A percentile compares a stretch with the other conserved stretches of the same genome.
phyloP scores from a whole-genome alignment of 2,329 filamentous ascomycete species.

The Colletotrichum theobromicola region DNA sequence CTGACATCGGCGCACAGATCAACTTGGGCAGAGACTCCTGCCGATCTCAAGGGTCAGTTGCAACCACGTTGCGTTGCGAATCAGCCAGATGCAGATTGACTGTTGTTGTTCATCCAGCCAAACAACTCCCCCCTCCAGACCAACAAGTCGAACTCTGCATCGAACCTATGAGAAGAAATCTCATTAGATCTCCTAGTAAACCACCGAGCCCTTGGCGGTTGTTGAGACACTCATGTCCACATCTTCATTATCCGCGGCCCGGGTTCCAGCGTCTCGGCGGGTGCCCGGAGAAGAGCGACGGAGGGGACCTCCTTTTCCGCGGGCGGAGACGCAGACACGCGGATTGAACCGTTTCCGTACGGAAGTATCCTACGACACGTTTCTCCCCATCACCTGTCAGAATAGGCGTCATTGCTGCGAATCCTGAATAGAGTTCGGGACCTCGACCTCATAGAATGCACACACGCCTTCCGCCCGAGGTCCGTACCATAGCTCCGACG shows the following conservation, averaged over 20 bases:
- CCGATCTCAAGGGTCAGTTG: background rate
- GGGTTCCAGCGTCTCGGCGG: background rate
- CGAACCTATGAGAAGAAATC: background rate
- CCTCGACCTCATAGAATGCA: background rate
- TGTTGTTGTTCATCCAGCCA: background rate
- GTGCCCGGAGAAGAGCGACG: background rate
- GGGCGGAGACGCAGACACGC: background rate
- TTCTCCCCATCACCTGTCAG: background rate
- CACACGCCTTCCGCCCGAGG: background rate
- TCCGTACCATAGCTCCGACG: background rate
- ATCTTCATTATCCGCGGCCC: background rate
- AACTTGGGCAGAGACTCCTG: background rate
- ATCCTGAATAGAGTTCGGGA: background rate
- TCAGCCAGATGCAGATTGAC: background rate
- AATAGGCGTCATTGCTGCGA: background rate
- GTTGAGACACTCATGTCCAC: background rate
- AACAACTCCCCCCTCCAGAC: background rate
- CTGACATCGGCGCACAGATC: background rate
- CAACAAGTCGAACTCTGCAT: background rate
- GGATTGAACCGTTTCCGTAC: background rate
- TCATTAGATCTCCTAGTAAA: background rate
- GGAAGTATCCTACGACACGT: background rate
- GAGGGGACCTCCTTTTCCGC: background rate
- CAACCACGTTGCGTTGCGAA: background rate
- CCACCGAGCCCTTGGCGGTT: accelerated